Evolutionary conservation across 2,329 filamentous ascomycete genomes (phyloP).

Genomic region (Penicillium sp.): DNA sequence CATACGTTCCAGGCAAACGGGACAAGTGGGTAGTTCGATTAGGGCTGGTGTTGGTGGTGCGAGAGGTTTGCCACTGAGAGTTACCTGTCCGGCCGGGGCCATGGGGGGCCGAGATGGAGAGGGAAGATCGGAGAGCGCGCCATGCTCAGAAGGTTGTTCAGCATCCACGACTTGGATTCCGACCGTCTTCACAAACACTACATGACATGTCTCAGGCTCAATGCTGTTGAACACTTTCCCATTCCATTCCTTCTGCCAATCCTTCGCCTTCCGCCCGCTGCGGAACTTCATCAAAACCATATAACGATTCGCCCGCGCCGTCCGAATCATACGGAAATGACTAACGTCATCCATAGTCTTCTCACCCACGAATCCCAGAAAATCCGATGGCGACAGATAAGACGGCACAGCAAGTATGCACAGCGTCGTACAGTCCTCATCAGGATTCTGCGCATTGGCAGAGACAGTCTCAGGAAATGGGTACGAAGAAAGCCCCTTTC

Average conservation of each 20-base stretch:
- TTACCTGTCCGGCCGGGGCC: constrained; percentile 35
- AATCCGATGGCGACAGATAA: constrained; percentile 86
- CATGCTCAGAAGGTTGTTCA: constrained; percentile 44
- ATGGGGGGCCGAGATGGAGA: constrained; percentile 26
- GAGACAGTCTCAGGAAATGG: constrained; percentile 19
- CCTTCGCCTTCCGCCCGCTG: constrained; percentile 65
- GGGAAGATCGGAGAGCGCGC: constrained; percentile 53
- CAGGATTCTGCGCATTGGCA: constrained; percentile 14
- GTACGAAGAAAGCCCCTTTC: constrained; percentile 9
- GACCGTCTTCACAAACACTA: constrained; percentile 90
- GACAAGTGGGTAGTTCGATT: constrained; percentile 89
- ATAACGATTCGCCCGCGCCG: constrained; percentile 81
- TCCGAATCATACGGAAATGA: constrained; percentile 93
- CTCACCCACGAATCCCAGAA: constrained; percentile 87
- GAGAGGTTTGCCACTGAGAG: constrained; percentile 58
- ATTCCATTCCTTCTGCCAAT: constrained; percentile 84
- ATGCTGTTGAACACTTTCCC: constrained; percentile 89
- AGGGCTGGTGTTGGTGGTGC: constrained; percentile 76
- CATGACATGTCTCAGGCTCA: constrained; percentile 93
- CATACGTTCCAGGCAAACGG: constrained; percentile 96
- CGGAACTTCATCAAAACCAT: constrained; percentile 95
- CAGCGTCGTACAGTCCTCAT: constrained; percentile 73
- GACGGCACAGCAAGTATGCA: constrained; percentile 94
- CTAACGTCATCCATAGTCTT: constrained; percentile 80
- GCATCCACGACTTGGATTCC: constrained; percentile 67